Conservation (phyloP, 73 alveolate species). For the Paramecium pentaurelia region DNA sequence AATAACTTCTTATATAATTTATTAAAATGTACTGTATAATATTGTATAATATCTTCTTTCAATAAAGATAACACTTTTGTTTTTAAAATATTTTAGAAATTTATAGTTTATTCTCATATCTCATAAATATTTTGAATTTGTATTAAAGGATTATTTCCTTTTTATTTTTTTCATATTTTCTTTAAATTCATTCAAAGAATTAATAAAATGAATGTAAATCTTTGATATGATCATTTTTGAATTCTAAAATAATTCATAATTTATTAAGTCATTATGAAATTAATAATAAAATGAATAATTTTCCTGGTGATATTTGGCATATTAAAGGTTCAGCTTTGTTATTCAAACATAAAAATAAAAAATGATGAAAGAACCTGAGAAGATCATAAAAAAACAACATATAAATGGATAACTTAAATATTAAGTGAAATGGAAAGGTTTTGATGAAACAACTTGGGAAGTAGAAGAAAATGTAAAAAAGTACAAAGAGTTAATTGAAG, state of each 20-base stretch:
- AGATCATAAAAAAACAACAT: neutral
- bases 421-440: constrained; percentile 40
- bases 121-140: neutral
- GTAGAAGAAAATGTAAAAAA: neutral
- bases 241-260: too few relatives aligned
- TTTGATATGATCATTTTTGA: too few relatives aligned
- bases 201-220: neutral
- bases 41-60: too few relatives aligned
- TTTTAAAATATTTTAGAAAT: neutral
- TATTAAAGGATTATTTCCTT: too few relatives aligned
- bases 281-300: neutral
- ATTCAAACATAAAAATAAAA: neutral
- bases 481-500: constrained; percentile 18
- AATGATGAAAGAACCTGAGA: constrained; percentile 29
- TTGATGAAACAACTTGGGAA: constrained; percentile 37
- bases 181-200: neutral
- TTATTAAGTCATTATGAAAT: neutral
- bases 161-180: neutral
- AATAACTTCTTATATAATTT: too few relatives aligned
- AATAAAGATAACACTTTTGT: too few relatives aligned
- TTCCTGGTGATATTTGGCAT: neutral
- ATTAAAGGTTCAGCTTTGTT: neutral
- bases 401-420: neutral
- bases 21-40: too few relatives aligned
- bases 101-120: neutral